phyloP scores from a whole-genome alignment of 2,329 filamentous ascomycete species.

The Pseudogymnoascus sp. region DNA sequence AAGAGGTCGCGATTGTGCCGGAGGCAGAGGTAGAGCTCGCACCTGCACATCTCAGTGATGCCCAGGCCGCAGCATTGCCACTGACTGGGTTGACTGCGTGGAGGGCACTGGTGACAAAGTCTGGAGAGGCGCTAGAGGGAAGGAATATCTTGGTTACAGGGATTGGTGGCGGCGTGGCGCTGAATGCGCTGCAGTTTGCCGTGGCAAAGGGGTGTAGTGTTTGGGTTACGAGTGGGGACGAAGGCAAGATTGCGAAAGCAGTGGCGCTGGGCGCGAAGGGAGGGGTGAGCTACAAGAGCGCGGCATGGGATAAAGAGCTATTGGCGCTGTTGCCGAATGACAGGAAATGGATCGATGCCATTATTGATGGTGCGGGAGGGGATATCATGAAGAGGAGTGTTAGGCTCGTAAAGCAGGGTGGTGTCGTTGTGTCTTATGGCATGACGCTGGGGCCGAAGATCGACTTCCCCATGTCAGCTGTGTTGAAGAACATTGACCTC shows the following conservation, averaged over 20 bases:
- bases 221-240: constrained; percentile 42
- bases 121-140: constrained; percentile 51
- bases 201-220: constrained; percentile 50
- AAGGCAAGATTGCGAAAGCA: constrained; percentile 64
- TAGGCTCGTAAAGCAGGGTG: constrained; percentile 48
- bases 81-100: constrained; percentile 81
- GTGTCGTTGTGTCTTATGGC: constrained; percentile 78
- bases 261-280: constrained; percentile 64
- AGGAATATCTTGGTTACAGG: constrained; percentile 79
- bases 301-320: constrained; percentile 75
- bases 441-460: constrained; percentile 85
- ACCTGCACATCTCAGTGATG: constrained; percentile 61
- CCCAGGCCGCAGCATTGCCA: constrained; percentile 76
- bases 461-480: constrained; percentile 75
- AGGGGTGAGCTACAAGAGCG: constrained; percentile 73
- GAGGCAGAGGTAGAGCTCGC: constrained; percentile 67
- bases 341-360: constrained; percentile 65
- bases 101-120: constrained; percentile 77
- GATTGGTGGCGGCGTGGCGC: constrained; percentile 84
- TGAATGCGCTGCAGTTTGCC: constrained; percentile 73
- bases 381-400: constrained; percentile 49
- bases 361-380: constrained; percentile 86
- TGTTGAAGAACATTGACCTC: constrained; percentile 81
- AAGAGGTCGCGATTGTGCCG: constrained; percentile 63
- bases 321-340: constrained; percentile 51